Evolutionary conservation across 78 protist species (phyloP), one percentile per base, ranked within the genome.

Genomic region (Protostelium mycophagum): DNA sequence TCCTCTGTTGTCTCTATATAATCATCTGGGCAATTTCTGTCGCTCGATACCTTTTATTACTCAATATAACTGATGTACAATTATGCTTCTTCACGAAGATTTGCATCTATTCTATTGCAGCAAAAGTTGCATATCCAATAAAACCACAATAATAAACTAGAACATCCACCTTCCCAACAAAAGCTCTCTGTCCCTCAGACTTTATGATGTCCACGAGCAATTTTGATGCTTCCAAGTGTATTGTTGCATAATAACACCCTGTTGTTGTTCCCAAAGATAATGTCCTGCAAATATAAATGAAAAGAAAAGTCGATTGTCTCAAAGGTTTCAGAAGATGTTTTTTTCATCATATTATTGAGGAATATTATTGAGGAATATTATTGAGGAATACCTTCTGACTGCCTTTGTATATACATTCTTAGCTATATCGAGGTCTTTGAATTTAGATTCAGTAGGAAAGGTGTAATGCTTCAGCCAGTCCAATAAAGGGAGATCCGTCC

Each of bases 381-480:
- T 0, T 51, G 73, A 16, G 73, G 5, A 51, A 25, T 16, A 51
- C 73, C 73, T 51, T 16, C 16, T 51, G 1, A 97, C 97, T 0
- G 85, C 91, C 36, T 85, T 92, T 29, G 29, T 0, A 38, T 96
- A 96, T 29, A 97, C 95, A 29, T 51, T 37, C 83, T 38, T 36
- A 28, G 99, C 99, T 37, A 83, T 94, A 16, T 85, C 63, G 37
- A 83, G 35, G 87, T 96, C 96, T 9, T 86, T n/a, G 63, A 91
- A 97, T 28, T 63, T 84, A 0, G 95, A 5, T 37, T 97, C 99
- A 0, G 84, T 85, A 9, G 97, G 97, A 88, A 96, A 97, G 1
- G 98, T 97, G 93, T 97, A 97, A 37, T 51, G 95, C 87, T 97
- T 90, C 31, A 97, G 85, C 99, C 99, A 97, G 36, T 97, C 97